Evolutionary conservation across 306 rosid species (phyloP).

Genomic region (Gynostemma pentaphyllum): DNA sequence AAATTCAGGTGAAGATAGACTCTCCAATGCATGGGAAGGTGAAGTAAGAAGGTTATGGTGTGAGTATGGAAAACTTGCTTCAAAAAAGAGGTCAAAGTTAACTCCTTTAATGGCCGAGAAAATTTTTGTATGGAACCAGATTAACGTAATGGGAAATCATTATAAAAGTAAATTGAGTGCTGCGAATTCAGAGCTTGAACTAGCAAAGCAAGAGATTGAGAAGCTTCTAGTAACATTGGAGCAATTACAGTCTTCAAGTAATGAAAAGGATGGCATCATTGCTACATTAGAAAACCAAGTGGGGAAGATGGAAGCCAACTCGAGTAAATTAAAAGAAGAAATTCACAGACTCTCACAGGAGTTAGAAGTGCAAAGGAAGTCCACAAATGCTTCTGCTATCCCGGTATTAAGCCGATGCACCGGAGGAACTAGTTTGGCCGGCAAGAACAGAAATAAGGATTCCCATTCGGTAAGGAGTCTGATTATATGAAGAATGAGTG

Average conservation of each 20-base stretch:
- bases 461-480: background rate
- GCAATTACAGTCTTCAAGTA: constrained; percentile 34
- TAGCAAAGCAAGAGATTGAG: constrained; percentile 5
- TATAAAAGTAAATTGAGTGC: background rate
- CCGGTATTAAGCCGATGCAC: constrained; percentile 33
- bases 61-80: constrained; percentile 48
- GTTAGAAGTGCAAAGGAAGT: constrained; percentile 40
- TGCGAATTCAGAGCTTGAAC: constrained; percentile 35
- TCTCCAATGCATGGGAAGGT: constrained; percentile 18
- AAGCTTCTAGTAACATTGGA: constrained; percentile 4
- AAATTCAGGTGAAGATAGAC: background rate
- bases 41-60: constrained; percentile 35
- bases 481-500: background rate
- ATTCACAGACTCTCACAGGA: constrained; percentile 33
- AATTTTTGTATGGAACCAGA: constrained; percentile 4
- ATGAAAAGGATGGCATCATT: constrained; percentile 47
- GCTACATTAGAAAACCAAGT: constrained; percentile 33
- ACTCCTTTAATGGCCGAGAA: constrained; percentile 35
- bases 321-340: constrained; percentile 43
- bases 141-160: background rate
- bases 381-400: constrained; percentile 24
- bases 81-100: constrained; percentile 41
- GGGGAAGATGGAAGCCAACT: constrained; percentile 38
- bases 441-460: background rate
- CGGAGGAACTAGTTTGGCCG: constrained; percentile 2